Conservation (phyloP, 768 basidiomycete species). For the Boletus edulis region DNA sequence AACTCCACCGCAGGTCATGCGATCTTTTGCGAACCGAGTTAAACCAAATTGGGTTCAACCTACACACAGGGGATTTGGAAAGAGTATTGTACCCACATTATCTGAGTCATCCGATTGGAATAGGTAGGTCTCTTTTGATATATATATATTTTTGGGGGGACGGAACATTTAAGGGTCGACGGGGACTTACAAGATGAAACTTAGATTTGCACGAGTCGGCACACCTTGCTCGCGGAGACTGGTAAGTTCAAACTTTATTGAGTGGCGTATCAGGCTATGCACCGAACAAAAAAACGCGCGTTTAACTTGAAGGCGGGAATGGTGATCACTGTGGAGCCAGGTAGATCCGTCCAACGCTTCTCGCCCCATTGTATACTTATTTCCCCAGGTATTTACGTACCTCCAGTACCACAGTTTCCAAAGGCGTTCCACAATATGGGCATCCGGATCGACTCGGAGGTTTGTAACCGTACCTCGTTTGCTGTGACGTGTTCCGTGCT, state of each 20-base stretch:
- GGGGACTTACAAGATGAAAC: conserved; percentile 12
- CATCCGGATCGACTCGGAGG: conserved; percentile 92
- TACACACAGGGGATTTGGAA: conserved; percentile 56
- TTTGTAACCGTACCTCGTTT: conserved; percentile 21
- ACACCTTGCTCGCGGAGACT: conserved; percentile 51
- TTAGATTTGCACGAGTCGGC: conserved; percentile 88
- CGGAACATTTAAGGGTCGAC: conserved; percentile 4
- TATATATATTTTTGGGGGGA: not conserved
- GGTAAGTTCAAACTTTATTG: conserved; percentile 38
- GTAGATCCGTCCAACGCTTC: conserved; percentile 32
- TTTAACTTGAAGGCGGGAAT: conserved; percentile 74
- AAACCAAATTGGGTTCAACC: conserved; percentile 53
- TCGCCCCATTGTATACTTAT: conserved; percentile 1
- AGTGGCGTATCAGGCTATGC: not conserved
- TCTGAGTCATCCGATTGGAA: conserved; percentile 88
- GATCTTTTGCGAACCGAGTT: conserved; percentile 68
- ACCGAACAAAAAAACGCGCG: conserved; percentile 5
- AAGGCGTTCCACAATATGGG: conserved; percentile 88
- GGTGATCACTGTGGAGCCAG: conserved; percentile 92
- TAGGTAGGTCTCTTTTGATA: conserved; percentile 67
- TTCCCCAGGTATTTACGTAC: conserved; percentile 78
- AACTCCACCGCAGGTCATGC: conserved; percentile 75
- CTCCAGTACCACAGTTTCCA: conserved; percentile 74
- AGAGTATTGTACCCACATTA: conserved; percentile 87
- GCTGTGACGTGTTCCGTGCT: not conserved